Conservation (phyloP, 2,329 filamentous ascomycete species). For the Aspergillus sp. region DNA sequence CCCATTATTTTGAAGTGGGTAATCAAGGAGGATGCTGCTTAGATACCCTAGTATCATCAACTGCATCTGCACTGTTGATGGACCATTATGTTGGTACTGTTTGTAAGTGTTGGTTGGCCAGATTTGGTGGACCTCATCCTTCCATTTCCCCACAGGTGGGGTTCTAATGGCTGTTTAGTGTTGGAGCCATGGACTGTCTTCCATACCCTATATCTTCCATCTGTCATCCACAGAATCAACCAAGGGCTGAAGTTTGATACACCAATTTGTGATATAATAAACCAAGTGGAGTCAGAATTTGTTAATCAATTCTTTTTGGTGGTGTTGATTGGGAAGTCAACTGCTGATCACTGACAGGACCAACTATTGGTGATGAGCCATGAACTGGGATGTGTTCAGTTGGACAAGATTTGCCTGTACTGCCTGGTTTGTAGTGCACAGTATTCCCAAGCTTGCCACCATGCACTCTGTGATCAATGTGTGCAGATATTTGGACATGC, state of each 20-base stretch:
- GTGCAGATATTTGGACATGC: conserved; percentile 11
- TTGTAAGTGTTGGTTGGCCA: background rate
- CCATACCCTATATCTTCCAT: conserved; percentile 1
- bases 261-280: too few species aligned
- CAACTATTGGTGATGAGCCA: conserved; percentile 6
- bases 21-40: background rate
- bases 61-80: conserved; percentile 1
- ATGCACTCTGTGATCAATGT: conserved; percentile 16
- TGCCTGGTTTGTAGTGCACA: conserved; percentile 11
- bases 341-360: background rate
- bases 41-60: background rate
- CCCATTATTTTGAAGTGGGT: conserved; percentile 1
- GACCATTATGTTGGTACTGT: conserved; percentile 2
- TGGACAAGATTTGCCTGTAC: conserved; percentile 13
- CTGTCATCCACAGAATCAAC: background rate
- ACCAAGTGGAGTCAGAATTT: background rate
- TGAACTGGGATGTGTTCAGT: conserved; percentile 9
- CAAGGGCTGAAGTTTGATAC: background rate
- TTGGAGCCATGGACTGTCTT: conserved; percentile 3
- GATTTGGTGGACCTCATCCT: too few species aligned
- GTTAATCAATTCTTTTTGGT: conserved; percentile 1
- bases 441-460: conserved; percentile 11
- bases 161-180: background rate
- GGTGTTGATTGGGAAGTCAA: background rate
- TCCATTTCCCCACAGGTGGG: background rate